Conservation (phyloP, 2,329 filamentous ascomycete species). For the Hymenoscyphus repandus region DNA sequence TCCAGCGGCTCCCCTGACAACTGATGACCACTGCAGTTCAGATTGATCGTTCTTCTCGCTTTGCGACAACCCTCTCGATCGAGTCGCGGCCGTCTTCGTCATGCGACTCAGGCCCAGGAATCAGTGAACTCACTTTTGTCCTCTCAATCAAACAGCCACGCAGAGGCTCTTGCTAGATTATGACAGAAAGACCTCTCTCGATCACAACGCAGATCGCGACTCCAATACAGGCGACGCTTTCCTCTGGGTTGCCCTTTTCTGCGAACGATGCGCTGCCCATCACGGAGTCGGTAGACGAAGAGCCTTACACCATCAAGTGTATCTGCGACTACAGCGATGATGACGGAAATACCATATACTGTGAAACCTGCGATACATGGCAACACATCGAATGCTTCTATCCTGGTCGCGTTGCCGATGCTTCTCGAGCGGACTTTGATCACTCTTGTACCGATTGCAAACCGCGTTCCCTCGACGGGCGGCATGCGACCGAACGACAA, state of each 20-base stretch:
- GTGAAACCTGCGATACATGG: constrained; percentile 94
- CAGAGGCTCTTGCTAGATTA: constrained; percentile 34
- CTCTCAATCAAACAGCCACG: constrained; percentile 29
- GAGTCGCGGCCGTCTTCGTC: constrained; percentile 33
- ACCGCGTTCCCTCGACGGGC: constrained; percentile 67
- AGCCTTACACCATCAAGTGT: constrained; percentile 95
- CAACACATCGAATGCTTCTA: constrained; percentile 99
- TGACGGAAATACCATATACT: constrained; percentile 96
- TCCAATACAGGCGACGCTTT: constrained; percentile 24
- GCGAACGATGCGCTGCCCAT: constrained; percentile 25
- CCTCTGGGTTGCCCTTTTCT: constrained; percentile 19
- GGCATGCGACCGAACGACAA: constrained; percentile 71
- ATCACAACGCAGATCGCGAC: constrained; percentile 33
- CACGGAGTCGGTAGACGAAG: constrained; percentile 57
- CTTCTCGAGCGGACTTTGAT: constrained; percentile 64
- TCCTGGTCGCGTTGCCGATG: constrained; percentile 63
- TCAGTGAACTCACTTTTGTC: constrained; percentile 32
- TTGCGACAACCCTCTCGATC: constrained; percentile 27
- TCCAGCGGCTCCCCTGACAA: constrained; percentile 14
- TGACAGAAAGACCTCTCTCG: constrained; percentile 34
- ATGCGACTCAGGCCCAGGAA: constrained; percentile 33
- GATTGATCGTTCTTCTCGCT: constrained; percentile 18
- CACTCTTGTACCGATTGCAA: constrained; percentile 90
- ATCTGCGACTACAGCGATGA: constrained; percentile 92
- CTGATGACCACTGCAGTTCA: constrained; percentile 26